A percentile compares a stretch with the other conserved stretches of the same genome.
Conservation (phyloP, 2,329 filamentous ascomycete genomes). For the Fusarium sulawesiense region DNA sequence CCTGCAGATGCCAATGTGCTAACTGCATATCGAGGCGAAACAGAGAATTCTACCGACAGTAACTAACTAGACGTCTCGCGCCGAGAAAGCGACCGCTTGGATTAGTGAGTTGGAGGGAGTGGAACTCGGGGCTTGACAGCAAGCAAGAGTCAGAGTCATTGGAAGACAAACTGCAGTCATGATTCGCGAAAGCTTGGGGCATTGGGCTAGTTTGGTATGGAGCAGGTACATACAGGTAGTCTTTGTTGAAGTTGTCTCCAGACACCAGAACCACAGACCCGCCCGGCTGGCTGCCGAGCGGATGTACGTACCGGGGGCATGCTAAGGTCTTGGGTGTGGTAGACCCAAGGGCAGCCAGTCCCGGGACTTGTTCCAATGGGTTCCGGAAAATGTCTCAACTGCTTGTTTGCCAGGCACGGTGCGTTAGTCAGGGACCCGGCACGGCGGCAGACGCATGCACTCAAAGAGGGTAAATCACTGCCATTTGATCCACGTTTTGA, state of each 20-base stretch:
- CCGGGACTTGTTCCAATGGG: slow-evolving; percentile 6
- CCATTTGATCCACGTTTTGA: slow-evolving; percentile 6
- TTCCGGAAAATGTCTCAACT: slow-evolving; percentile 45
- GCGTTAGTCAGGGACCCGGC: slow-evolving; percentile 45
- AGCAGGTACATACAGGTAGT: background rate
- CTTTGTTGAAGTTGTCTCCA: slow-evolving; percentile 15
- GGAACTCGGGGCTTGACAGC: slow-evolving; percentile 14
- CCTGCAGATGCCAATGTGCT: slow-evolving; percentile 19
- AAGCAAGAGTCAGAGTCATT: slow-evolving; percentile 19
- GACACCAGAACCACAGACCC: slow-evolving; percentile 12
- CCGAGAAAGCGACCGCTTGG: slow-evolving; percentile 35
- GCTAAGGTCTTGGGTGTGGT: slow-evolving; percentile 24
- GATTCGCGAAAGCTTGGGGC: slow-evolving; percentile 37
- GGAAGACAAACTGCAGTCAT: slow-evolving; percentile 26
- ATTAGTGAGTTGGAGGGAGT: slow-evolving; percentile 12
- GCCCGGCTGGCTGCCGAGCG: slow-evolving; percentile 40
- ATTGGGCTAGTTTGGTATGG: slow-evolving; percentile 33
- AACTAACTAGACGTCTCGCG: slow-evolving; percentile 7
- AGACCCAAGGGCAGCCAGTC: slow-evolving; percentile 30
- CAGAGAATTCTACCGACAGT: slow-evolving; percentile 2
- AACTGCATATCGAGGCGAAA: slow-evolving; percentile 31
- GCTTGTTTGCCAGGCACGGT: slow-evolving; percentile 42
- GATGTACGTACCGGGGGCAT: slow-evolving; percentile 15
- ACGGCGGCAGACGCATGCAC: slow-evolving; percentile 43
- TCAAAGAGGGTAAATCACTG: slow-evolving; percentile 31